A percentile compares a stretch with the other conserved stretches of the same genome.
phyloP scores from a whole-genome alignment of 2,329 filamentous ascomycete genomes.

The Amesomyces nigricolor region DNA sequence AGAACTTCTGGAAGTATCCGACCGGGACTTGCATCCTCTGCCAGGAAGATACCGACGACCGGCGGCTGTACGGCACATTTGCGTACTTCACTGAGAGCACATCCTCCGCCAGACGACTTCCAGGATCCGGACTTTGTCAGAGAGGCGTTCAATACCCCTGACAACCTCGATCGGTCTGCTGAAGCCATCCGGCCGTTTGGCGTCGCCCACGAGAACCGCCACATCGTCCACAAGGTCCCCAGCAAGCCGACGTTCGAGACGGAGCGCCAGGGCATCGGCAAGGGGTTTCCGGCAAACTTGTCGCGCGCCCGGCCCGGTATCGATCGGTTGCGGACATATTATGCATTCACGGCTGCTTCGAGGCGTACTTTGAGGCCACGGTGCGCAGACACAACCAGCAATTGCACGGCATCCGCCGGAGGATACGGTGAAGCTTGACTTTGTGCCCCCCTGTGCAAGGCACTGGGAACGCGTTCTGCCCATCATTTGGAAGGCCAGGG shows the following conservation, averaged over 20 bases:
- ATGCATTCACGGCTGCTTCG: conserved; percentile 98
- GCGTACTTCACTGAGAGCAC: conserved; percentile 78
- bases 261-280: conserved; percentile 78
- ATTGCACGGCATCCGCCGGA: conserved; percentile 94
- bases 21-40: conserved; percentile 91
- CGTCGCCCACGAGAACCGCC: conserved; percentile 79
- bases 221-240: conserved; percentile 68
- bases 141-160: conserved; percentile 73
- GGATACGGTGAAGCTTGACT: conserved; percentile 70
- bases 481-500: conserved; percentile 86
- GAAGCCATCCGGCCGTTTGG: conserved; percentile 84
- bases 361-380: conserved; percentile 81
- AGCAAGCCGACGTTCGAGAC: conserved; percentile 63
- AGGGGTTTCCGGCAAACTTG: conserved; percentile 71
- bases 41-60: conserved; percentile 91
- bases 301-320: conserved; percentile 70
- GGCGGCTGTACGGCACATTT: conserved; percentile 86
- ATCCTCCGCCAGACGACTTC: conserved; percentile 81
- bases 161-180: conserved; percentile 77
- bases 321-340: conserved; percentile 90
- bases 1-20: conserved; percentile 84
- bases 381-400: conserved; percentile 80
- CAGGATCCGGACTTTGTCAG: conserved; percentile 76
- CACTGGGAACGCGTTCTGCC: conserved; percentile 91
- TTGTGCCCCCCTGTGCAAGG: conserved; percentile 95